Base-by-base conservation (phyloP, 2,329 filamentous ascomycete genomes). In the Penicillium griseofulvum region DNA sequence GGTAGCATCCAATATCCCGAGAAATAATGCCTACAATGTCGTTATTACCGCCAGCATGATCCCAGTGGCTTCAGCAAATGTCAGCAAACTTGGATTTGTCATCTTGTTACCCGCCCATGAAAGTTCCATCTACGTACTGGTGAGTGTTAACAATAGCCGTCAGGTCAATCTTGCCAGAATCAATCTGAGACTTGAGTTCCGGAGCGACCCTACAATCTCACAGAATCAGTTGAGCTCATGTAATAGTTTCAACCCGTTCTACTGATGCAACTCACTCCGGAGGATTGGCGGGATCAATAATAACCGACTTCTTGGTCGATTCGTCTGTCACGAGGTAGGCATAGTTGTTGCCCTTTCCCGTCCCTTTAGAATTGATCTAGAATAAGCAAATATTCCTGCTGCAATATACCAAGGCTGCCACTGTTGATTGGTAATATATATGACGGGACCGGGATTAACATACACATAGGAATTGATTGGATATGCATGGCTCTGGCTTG, bases 81-180 rank as follows among this genome's bases (percentile, higher is more conserved):
- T 66, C 39, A 67, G 47, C n/a, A 38, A 50, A n/a, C 9, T 26
- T 39, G 9, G 7, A 17, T 22, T 45, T n/a, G 5, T 45, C 8
- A 4, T 33, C 26, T n/a, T 37, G 14, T 17, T 34, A 16, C n/a
- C n/a, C 4, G n/a, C 2, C 8, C 12, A 5, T 16, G 5, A 8
- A 17, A 11, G 4, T 14, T 16, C 3, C 7, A 16, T 34, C 44
- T 24, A 74, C 89, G 75, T 79, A 96, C 92, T 97, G 93, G 69
- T 99, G 94, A 1, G 94, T 99, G 71, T 99, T 99, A 67, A 97
- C 87, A 69, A 99, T 96, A 47, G 87, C 89, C 24, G 83, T 91
- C 59, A 99, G 77, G 65, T 95, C 92, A 69, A 96, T 90, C 64
- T 84, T 83, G 16, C 88, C 87, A 22, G 80, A 77, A 38, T 85